Evolutionary conservation across 306 rosid genomes (phyloP).

Genomic region (Fragaria ananassa): DNA sequence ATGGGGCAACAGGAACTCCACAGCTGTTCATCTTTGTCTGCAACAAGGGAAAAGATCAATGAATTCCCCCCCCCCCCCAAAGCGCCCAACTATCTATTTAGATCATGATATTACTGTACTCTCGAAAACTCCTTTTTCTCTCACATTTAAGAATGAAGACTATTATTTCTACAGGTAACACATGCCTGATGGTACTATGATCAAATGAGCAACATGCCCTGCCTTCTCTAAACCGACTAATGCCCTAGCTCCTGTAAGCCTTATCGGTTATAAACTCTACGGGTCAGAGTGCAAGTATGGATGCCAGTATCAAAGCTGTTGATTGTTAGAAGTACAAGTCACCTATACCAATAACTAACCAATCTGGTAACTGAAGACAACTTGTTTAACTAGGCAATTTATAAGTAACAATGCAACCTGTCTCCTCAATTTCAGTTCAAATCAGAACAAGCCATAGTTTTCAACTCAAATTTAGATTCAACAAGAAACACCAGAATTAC

Average conservation of each 20-base stretch:
- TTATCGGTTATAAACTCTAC: background rate
- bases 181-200: background rate
- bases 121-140: background rate
- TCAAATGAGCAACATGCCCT: background rate
- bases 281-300: background rate
- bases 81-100: background rate
- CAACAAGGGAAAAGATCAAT: background rate
- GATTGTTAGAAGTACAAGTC: background rate
- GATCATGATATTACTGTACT: background rate
- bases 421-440: background rate
- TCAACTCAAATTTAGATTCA: background rate
- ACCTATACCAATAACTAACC: background rate
- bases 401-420: background rate
- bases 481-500: background rate
- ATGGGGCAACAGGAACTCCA: background rate
- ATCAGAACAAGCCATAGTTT: background rate
- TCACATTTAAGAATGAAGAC: background rate
- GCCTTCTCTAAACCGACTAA: background rate
- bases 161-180: background rate
- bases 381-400: background rate
- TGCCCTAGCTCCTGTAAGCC: background rate
- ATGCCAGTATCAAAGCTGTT: background rate
- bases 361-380: background rate
- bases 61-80: background rate
- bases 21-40: background rate